These are phyloP conservation scores for Salvia rosmarinus DNA, from an alignment of 257 asterid species.

Conservation along the genomic window DNA sequence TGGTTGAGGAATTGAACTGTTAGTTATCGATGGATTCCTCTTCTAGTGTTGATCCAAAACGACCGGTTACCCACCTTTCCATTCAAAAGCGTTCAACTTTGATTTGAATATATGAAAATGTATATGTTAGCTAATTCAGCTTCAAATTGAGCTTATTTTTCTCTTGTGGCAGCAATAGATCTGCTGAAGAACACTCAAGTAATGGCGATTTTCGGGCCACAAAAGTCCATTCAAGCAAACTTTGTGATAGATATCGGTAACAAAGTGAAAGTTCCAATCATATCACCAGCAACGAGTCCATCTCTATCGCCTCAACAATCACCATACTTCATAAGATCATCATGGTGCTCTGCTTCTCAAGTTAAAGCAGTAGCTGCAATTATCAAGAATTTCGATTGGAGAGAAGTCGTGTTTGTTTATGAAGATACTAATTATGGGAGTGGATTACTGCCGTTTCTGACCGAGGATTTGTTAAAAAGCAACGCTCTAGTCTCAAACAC, in stretches of 20 bases:
- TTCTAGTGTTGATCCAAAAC: too few relatives aligned
- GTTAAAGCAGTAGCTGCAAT: conserved; percentile 45
- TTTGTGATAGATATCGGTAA: too few relatives aligned
- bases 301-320: background rate
- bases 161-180: background rate
- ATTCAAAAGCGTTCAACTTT: too few relatives aligned
- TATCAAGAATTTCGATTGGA: conserved; percentile 42
- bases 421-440: conserved; percentile 46
- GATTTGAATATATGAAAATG: too few relatives aligned
- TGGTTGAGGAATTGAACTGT: too few relatives aligned
- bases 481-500: conserved; percentile 35
- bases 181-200: background rate
- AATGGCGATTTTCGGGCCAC: conserved; percentile 9
- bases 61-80: too few relatives aligned
- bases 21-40: too few relatives aligned
- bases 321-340: background rate
- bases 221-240: conserved; percentile 5
- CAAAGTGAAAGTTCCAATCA: too few relatives aligned
- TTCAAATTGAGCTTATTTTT: too few relatives aligned
- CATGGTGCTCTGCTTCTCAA: conserved; percentile 34
- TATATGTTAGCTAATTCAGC: too few relatives aligned
- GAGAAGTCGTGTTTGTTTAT: conserved; percentile 38
- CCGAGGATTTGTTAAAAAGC: conserved; percentile 38
- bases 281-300: too few relatives aligned
- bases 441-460: conserved; percentile 43